Evolutionary conservation across 495 filamentous ascomycete species (phyloP), one percentile per base, ranked within the genome.

Genomic region (Pyrenopolyporus hunteri): DNA sequence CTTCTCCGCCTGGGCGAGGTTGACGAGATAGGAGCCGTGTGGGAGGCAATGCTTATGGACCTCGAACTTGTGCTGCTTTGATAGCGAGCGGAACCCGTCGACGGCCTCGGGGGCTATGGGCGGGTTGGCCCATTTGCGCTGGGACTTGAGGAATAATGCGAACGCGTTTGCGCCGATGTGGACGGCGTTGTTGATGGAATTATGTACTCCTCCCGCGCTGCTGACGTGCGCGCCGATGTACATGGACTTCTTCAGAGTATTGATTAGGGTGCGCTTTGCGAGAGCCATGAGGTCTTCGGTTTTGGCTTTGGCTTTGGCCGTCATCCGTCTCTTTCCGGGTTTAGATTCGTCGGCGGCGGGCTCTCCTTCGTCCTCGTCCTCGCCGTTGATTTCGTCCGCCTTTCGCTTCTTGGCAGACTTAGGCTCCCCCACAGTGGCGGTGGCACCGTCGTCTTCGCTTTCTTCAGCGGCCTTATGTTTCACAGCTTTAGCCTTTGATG

Each of bases 1-100:
- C 23, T 82, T 72, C 64, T 97, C 92, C 11, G 82, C 77, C 68
- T 96, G 89, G 1, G 94, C 94, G 22, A 98, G 87, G 70, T 98
- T 98, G 63, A 98, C 90, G 9, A 98, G 86, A 71, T 98, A 98
- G 2, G 91, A 96, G 36, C 93, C 94, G 70, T 98, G 94, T 0
- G 94, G 94, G 1, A 98, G 80, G 45, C 92, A 78, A 66, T 91
- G 86, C 28, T 74, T 81, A 78, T 69, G 73, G 10, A 85, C 82
- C 67, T 95, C 85, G 71, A 93, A 96, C 23, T 80, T 75, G 67
- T 96, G 85, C 60, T 89, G 79, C 29, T 78, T 74, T 62, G 88
- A 91, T 23, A 84, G 74, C 20, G 78, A 74, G 51, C 77, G 79
- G 77, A 97, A 98, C 13, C 84, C 78, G 26, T 86, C 80, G 42